A percentile compares a stretch with the other conserved stretches of the same genome.
These are phyloP conservation scores for Trametes meyenii DNA, from an alignment of 768 basidiomycete genomes.

Conservation along the genomic window DNA sequence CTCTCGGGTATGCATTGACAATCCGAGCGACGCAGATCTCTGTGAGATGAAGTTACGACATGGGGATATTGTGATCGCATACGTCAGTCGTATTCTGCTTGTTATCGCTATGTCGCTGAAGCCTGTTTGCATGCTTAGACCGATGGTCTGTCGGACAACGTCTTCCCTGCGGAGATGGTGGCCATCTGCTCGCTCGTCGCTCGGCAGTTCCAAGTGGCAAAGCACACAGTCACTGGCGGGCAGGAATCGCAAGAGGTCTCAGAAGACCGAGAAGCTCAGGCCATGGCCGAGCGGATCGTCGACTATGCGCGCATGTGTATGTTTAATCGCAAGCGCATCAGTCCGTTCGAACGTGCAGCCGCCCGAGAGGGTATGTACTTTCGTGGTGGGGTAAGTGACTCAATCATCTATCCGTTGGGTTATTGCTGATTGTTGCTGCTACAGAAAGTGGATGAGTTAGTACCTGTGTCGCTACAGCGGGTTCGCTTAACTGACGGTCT, in stretches of 20 bases:
- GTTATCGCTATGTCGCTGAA: not conserved
- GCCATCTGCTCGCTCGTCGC: slow-evolving; percentile 70
- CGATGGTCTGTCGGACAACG: slow-evolving; percentile 57
- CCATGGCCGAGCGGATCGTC: slow-evolving; percentile 73
- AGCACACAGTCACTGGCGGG: slow-evolving; percentile 14
- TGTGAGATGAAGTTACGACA: slow-evolving; percentile 52
- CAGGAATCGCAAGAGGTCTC: slow-evolving; percentile 33
- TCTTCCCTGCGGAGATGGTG: slow-evolving; percentile 69
- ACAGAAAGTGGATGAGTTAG: slow-evolving; percentile 84
- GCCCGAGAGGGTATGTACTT: slow-evolving; percentile 65
- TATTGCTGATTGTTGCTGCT: slow-evolving; percentile 11
- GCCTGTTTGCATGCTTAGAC: slow-evolving; percentile 41
- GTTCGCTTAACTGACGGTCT: slow-evolving; percentile 9
- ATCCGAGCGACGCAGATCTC: slow-evolving; percentile 45
- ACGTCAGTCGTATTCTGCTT: slow-evolving; percentile 37
- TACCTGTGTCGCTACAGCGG: slow-evolving; percentile 11
- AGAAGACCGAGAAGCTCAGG: slow-evolving; percentile 66
- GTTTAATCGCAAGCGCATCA: slow-evolving; percentile 61
- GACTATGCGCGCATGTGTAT: slow-evolving; percentile 72
- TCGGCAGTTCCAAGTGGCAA: slow-evolving; percentile 36
- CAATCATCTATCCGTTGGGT: not conserved
- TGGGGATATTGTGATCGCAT: slow-evolving; percentile 55
- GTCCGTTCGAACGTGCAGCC: slow-evolving; percentile 77
- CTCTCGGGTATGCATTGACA: slow-evolving; percentile 37
- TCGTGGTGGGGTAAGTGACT: slow-evolving; percentile 68